Percentiles rank a stretch among this genome's conserved stretches.
These are phyloP conservation scores for Saccharomyces pastorianus DNA, from an alignment of 1,139 yeast genomes.

Conservation along the genomic window DNA sequence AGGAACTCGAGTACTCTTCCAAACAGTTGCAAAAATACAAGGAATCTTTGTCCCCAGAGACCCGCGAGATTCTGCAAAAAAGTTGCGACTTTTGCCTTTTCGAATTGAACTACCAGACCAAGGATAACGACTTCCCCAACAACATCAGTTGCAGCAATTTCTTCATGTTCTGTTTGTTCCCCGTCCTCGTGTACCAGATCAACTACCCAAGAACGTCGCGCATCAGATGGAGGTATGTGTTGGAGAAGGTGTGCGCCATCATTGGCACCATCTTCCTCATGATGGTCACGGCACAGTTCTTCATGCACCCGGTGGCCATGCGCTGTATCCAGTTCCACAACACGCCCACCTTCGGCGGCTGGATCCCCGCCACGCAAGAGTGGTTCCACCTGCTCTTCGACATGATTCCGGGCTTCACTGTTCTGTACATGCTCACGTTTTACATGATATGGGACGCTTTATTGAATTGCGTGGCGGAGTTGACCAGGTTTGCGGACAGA, in stretches of 20 bases:
- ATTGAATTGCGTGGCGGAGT: conserved; percentile 73
- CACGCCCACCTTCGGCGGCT: conserved; percentile 35
- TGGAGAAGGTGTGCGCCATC: conserved; percentile 58
- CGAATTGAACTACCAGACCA: conserved; percentile 46
- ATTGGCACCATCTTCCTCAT: conserved; percentile 74
- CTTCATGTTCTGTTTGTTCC: conserved; percentile 71
- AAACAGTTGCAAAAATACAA: conserved; percentile 23
- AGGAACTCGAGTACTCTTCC: conserved; percentile 49
- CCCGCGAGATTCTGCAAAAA: conserved; percentile 33
- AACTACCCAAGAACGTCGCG: conserved; percentile 63
- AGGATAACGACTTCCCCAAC: conserved; percentile 45
- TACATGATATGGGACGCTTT: conserved; percentile 92
- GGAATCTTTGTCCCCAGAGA: conserved; percentile 16
- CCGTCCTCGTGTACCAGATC: conserved; percentile 69
- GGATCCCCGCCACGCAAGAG: conserved; percentile 42
- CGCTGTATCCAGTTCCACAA: conserved; percentile 38
- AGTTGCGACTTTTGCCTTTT: conserved; percentile 55
- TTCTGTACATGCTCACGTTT: conserved; percentile 65
- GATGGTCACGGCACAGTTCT: conserved; percentile 68
- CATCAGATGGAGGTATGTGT: conserved; percentile 59
- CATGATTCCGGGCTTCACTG: conserved; percentile 64
- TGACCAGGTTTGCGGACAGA: conserved; percentile 73
- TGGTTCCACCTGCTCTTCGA: conserved; percentile 62
- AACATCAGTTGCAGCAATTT: conserved; percentile 57
- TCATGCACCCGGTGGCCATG: conserved; percentile 61